phyloP scores from a whole-genome alignment of 805 yeast genomes.

The Starmerella stellata region DNA sequence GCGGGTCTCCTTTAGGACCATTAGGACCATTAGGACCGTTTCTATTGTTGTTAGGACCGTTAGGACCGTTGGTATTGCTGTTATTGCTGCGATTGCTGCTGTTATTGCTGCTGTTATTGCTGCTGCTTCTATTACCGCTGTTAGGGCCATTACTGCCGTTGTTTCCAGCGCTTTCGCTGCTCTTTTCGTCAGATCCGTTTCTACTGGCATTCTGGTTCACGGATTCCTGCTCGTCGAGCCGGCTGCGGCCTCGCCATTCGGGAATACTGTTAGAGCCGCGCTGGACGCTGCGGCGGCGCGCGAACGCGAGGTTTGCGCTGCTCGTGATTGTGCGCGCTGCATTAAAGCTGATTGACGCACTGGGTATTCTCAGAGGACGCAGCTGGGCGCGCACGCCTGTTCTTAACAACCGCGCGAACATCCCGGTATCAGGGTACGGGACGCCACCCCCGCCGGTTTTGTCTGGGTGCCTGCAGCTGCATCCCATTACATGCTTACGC shows the following conservation, averaged over 20 bases:
- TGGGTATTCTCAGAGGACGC: too few species aligned
- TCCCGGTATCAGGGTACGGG: neutral
- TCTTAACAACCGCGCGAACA: neutral
- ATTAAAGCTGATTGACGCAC: too few species aligned
- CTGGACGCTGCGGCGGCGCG: neutral
- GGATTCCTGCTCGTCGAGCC: too few species aligned
- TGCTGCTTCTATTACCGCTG: neutral
- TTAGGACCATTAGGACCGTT: neutral
- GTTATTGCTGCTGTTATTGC: neutral
- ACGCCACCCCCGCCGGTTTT: too few species aligned
- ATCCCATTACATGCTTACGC: too few species aligned
- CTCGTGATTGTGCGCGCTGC: too few species aligned
- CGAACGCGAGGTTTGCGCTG: too few species aligned
- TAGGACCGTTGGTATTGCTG: neutral
- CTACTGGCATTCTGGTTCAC: too few species aligned
- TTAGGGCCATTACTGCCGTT: neutral
- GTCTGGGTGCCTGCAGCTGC: too few species aligned
- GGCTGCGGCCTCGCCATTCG: too few species aligned
- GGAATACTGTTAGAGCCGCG: too few species aligned
- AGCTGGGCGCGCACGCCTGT: neutral
- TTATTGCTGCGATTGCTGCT: neutral
- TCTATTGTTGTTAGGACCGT: neutral
- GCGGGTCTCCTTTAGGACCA: neutral
- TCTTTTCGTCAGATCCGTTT: too few species aligned
- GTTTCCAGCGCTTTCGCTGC: neutral